Evolutionary conservation across 495 filamentous ascomycete species (phyloP).

Genomic region (Xylaria palmicola): DNA sequence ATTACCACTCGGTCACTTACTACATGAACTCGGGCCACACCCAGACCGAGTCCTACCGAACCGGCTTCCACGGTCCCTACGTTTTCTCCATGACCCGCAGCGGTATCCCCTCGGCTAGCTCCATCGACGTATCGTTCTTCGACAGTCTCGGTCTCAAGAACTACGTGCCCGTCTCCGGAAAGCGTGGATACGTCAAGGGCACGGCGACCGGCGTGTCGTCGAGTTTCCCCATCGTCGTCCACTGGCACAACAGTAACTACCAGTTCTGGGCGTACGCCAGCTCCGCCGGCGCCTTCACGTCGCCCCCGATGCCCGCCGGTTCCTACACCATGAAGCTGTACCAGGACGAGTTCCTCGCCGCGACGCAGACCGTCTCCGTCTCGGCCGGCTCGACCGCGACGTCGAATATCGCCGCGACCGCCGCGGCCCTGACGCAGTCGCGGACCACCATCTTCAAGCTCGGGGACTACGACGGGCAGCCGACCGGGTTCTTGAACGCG

Average conservation of each 20-base stretch:
- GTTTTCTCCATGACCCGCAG: slow-evolving; percentile 31
- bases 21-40: slow-evolving; percentile 54
- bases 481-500: slow-evolving; percentile 34
- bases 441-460: slow-evolving; percentile 25
- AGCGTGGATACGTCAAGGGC: slow-evolving; percentile 30
- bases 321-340: slow-evolving; percentile 33
- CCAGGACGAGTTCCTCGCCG: slow-evolving; percentile 34
- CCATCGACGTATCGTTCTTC: slow-evolving; percentile 35
- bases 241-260: slow-evolving; percentile 30
- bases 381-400: slow-evolving; percentile 26
- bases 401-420: slow-evolving; percentile 29
- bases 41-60: slow-evolving; percentile 31
- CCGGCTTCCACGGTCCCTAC: slow-evolving; percentile 36
- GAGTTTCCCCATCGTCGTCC: slow-evolving; percentile 29
- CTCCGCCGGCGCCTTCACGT: slow-evolving; percentile 23
- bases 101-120: slow-evolving; percentile 27
- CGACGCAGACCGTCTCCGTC: slow-evolving; percentile 25
- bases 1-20: slow-evolving; percentile 54
- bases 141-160: slow-evolving; percentile 30
- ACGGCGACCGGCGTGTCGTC: slow-evolving; percentile 28
- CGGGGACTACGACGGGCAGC: slow-evolving; percentile 34
- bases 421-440: slow-evolving; percentile 20
- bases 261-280: slow-evolving; percentile 29
- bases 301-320: slow-evolving; percentile 30
- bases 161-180: slow-evolving; percentile 27